phyloP scores from a whole-genome alignment of 345 rosid species.

The Lepidium aucheri region DNA sequence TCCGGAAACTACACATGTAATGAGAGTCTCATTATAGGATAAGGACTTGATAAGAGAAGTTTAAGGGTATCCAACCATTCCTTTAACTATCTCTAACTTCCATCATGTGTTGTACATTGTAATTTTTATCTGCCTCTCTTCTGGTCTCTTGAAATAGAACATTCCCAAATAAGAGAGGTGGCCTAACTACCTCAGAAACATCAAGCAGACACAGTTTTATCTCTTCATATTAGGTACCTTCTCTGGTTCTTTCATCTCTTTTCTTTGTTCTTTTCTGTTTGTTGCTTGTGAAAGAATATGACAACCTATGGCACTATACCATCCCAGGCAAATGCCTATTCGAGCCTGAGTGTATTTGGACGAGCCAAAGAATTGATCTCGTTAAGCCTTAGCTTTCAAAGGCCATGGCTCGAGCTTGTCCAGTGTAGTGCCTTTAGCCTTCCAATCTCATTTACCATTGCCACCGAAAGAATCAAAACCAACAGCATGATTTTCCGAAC shows the following conservation, averaged over 20 bases:
- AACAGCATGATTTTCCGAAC: conserved; percentile 33
- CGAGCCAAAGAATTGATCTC: conserved; percentile 37
- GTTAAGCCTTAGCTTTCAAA: conserved; percentile 31
- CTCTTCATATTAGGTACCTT: background rate
- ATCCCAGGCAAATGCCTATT: conserved; percentile 16
- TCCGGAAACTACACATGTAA: background rate
- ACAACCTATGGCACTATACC: conserved; percentile 48
- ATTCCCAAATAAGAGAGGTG: background rate
- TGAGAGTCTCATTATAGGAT: background rate
- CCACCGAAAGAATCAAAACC: conserved; percentile 32
- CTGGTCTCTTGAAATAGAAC: background rate
- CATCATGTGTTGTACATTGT: conserved; percentile 20
- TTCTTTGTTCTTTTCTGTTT: background rate
- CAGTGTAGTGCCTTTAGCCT: conserved; percentile 28
- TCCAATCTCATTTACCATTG: conserved; percentile 25
- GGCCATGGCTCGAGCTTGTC: conserved; percentile 56
- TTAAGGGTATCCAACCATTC: conserved; percentile 19
- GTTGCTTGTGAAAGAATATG: conserved; percentile 17
- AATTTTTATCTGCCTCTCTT: conserved; percentile 3
- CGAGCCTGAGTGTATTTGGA: conserved; percentile 18
- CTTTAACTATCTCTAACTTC: conserved; percentile 1
- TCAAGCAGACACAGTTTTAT: background rate
- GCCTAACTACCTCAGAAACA: conserved; percentile 8
- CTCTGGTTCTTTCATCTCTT: background rate
- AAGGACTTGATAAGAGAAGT: background rate